Conservation (phyloP, 805 yeast genomes). For the Crinitomyces ghanaensis region DNA sequence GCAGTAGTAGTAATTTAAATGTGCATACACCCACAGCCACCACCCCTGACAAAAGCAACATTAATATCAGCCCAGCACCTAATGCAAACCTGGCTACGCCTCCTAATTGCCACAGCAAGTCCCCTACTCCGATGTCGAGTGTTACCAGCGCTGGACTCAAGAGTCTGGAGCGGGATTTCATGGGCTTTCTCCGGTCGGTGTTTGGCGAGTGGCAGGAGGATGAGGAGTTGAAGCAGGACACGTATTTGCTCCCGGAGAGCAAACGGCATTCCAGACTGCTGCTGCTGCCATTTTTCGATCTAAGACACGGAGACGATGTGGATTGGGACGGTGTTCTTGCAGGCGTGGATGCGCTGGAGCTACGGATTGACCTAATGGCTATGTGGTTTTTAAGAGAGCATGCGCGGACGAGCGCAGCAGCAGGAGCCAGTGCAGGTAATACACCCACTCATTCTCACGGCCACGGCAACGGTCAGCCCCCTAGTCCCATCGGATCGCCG, state of each 20-base stretch:
- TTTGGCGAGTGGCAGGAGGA: not conserved
- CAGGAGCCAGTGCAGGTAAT: no score
- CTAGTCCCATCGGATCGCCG: no score
- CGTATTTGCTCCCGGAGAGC: not conserved
- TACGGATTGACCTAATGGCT: slow-evolving; percentile 9
- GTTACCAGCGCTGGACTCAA: slow-evolving; percentile 4
- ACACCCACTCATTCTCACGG: no score
- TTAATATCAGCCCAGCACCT: not conserved
- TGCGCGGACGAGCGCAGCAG: no score
- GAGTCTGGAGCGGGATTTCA: slow-evolving; percentile 4
- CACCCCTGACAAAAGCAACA: not conserved
- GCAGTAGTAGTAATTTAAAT: no score
- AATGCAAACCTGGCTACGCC: no score
- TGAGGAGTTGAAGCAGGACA: not conserved
- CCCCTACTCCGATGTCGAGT: no score
- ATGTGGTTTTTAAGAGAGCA: slow-evolving; percentile 1
- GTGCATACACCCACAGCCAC: no score
- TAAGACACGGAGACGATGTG: not conserved
- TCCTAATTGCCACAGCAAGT: no score
- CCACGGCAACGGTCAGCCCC: no score
- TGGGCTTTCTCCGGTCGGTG: slow-evolving; percentile 3
- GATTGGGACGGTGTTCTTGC: slow-evolving; percentile 4
- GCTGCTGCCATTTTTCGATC: slow-evolving; percentile 7
- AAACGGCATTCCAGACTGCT: slow-evolving; percentile 2
- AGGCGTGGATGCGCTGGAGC: slow-evolving; percentile 8